Evolutionary conservation across 1,139 yeast genomes (phyloP).

Genomic region (Suhomyces ambrosiae): DNA sequence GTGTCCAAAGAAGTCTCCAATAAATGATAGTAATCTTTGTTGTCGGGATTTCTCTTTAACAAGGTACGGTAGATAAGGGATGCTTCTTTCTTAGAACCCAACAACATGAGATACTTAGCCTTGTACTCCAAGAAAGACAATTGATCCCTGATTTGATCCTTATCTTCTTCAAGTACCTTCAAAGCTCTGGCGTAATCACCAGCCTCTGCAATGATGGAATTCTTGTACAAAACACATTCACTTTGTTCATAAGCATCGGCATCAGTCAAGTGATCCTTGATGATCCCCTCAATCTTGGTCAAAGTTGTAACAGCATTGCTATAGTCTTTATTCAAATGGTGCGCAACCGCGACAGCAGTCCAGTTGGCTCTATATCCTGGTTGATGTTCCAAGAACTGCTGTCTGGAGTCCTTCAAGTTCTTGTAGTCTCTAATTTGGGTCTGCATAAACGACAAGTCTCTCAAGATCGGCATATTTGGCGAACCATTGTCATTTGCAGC

Average conservation of each 20-base stretch:
- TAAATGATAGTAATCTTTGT: conserved; percentile 60
- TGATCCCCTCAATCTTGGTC: conserved; percentile 70
- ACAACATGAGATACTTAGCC: conserved; percentile 57
- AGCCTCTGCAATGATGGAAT: conserved; percentile 60
- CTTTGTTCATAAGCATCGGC: conserved; percentile 75
- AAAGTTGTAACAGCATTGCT: conserved; percentile 71
- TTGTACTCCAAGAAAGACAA: conserved; percentile 64
- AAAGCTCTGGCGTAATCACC: conserved; percentile 71
- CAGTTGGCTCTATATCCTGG: conserved; percentile 91
- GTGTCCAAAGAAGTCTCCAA: conserved; percentile 67
- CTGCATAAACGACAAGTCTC: conserved; percentile 82
- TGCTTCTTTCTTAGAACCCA: conserved; percentile 58
- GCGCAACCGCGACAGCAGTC: conserved; percentile 88
- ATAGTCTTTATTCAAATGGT: conserved; percentile 70
- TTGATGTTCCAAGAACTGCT: conserved; percentile 67
- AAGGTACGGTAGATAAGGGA: conserved; percentile 67
- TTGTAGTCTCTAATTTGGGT: conserved; percentile 77
- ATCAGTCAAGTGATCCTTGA: conserved; percentile 67
- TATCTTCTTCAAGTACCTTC: conserved; percentile 56
- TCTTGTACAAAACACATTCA: conserved; percentile 77
- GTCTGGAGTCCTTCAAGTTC: conserved; percentile 63
- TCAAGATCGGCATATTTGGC: conserved; percentile 72
- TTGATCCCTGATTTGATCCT: conserved; percentile 61
- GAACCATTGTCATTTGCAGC: conserved; percentile 82
- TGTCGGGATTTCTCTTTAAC: conserved; percentile 85